Conservation (phyloP, 2,329 filamentous ascomycete species). For the Claviceps sp. region DNA sequence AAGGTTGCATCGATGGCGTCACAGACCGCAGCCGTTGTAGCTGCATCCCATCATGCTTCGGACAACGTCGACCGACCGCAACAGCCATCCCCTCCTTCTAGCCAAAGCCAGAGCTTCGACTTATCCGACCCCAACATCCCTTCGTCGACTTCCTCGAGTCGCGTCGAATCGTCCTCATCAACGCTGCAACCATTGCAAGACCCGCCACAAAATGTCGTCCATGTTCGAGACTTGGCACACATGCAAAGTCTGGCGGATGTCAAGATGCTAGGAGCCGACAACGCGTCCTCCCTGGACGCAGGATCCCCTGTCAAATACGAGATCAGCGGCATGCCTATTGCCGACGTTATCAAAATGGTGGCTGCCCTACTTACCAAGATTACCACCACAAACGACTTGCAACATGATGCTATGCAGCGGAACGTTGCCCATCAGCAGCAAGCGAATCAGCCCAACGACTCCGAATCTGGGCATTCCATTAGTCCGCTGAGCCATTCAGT, state of each 20-base stretch:
- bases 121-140: constrained; percentile 12
- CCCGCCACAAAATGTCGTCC: constrained; percentile 44
- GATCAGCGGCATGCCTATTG: constrained; percentile 93
- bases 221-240: constrained; percentile 78
- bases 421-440: constrained; percentile 46
- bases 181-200: constrained; percentile 9
- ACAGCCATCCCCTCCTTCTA: constrained; percentile 24
- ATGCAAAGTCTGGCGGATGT: constrained; percentile 79
- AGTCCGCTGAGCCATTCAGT: constrained; percentile 52
- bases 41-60: constrained; percentile 7
- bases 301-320: constrained; percentile 61
- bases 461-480: constrained; percentile 40
- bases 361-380: constrained; percentile 93
- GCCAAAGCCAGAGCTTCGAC: constrained; percentile 20
- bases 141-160: constrained; percentile 1
- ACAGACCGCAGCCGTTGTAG: constrained; percentile 17
- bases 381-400: constrained; percentile 86
- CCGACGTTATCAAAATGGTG: constrained; percentile 98
- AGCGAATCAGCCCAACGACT: constrained; percentile 31
- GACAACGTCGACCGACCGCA: constrained; percentile 12
- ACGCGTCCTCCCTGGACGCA: constrained; percentile 31
- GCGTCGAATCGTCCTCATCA: background rate
- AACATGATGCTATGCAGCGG: constrained; percentile 82
- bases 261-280: constrained; percentile 47
- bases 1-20: constrained; percentile 36